Conservation (phyloP, 2,329 filamentous ascomycete genomes). For the Ceratocystis eucalypticola region DNA sequence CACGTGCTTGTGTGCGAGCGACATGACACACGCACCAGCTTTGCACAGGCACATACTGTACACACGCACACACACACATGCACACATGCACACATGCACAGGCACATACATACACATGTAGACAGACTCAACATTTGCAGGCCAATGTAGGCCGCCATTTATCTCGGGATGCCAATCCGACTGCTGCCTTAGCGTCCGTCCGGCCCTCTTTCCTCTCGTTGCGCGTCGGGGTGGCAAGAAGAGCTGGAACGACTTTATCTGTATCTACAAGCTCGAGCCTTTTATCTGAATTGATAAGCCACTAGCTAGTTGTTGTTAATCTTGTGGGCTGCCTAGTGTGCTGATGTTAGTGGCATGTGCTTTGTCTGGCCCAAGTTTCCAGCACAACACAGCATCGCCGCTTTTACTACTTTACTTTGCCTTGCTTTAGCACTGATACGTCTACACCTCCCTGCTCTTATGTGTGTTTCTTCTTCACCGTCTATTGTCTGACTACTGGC, state of each 20-base stretch:
- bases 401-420: background rate
- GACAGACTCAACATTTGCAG: background rate
- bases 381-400: background rate
- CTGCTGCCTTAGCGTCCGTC: background rate
- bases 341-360: conserved; percentile 4
- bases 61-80: background rate
- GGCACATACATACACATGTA: no score
- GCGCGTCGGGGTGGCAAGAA: background rate
- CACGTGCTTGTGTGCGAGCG: background rate
- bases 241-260: background rate
- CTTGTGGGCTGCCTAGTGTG: background rate
- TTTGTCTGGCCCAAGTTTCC: background rate
- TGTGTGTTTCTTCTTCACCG: background rate
- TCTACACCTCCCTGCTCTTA: background rate
- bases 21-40: conserved; percentile 3
- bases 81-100: no score
- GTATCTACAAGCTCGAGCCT: background rate
- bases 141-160: background rate
- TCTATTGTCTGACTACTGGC: background rate
- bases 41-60: background rate
- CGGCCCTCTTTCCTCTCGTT: background rate
- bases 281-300: no score
- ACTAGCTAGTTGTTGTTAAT: no score
- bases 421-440: background rate
- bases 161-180: background rate